Conservation (phyloP, 2,329 filamentous ascomycete species). For the Aspergillus neotritici region DNA sequence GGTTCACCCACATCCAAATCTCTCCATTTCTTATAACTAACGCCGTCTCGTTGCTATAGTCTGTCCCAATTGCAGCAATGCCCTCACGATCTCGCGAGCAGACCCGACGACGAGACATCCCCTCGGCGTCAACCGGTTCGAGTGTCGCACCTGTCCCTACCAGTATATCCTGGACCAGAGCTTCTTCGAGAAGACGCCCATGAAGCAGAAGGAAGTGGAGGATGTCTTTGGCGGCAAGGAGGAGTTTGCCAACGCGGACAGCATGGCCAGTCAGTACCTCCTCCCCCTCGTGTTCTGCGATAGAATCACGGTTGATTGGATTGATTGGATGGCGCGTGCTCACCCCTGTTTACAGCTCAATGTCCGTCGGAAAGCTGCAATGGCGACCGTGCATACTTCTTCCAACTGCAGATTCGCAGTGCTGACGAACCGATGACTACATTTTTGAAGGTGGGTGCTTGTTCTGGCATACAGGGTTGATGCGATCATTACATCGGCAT, state of each 20-base stretch:
- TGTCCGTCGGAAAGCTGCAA: conserved; percentile 77
- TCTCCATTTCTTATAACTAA: conserved; percentile 16
- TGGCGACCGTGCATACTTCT: conserved; percentile 82
- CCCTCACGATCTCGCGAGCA: conserved; percentile 42
- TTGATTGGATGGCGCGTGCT: conserved; percentile 8
- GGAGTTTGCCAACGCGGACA: conserved; percentile 87
- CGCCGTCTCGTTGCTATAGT: conserved; percentile 26
- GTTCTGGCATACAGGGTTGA: conserved; percentile 11
- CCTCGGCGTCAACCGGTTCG: conserved; percentile 67
- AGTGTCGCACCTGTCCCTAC: conserved; percentile 94
- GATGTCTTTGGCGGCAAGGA: conserved; percentile 84
- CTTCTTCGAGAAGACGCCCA: conserved; percentile 73
- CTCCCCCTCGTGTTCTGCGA: background rate
- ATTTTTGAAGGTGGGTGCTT: conserved; percentile 69
- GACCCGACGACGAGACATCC: conserved; percentile 35
- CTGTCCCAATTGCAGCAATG: conserved; percentile 48
- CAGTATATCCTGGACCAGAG: conserved; percentile 73
- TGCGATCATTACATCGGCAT: conserved; percentile 8
- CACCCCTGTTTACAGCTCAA: conserved; percentile 52
- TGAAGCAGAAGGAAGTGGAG: conserved; percentile 81
- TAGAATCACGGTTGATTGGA: conserved; percentile 1
- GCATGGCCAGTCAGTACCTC: conserved; percentile 55
- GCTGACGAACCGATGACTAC: conserved; percentile 98
- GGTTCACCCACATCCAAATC: conserved; percentile 8
- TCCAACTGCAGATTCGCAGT: conserved; percentile 94